phyloP scores from a whole-genome alignment of 2,329 filamentous ascomycete genomes.

The Penicillium sp. region DNA sequence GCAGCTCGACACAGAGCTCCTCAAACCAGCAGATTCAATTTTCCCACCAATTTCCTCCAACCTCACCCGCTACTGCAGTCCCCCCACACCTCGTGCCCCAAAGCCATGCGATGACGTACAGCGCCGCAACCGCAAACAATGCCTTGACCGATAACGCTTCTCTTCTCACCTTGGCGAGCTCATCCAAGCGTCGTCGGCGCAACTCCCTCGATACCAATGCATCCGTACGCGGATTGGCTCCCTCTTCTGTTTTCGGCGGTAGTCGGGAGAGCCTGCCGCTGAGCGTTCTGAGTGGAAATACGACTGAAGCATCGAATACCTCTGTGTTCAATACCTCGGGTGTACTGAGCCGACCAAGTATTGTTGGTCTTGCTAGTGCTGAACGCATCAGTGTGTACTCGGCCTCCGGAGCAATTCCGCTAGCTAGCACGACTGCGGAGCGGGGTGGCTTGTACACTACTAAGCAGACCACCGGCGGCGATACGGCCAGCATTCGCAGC shows the following conservation, averaged over 20 bases:
- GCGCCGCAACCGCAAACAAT: conserved; percentile 60
- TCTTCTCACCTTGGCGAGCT: conserved; percentile 63
- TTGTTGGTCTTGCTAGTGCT: conserved; percentile 54
- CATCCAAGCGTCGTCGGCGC: conserved; percentile 60
- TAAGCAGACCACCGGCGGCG: conserved; percentile 51
- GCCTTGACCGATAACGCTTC: conserved; percentile 64
- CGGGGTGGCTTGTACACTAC: conserved; percentile 77
- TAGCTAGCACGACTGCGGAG: conserved; percentile 60
- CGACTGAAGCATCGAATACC: conserved; percentile 43
- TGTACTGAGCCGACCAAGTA: conserved; percentile 47
- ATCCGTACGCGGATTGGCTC: conserved; percentile 62
- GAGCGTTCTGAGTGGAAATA: conserved; percentile 58
- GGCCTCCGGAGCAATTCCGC: conserved; percentile 62
- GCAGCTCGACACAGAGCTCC: conserved; percentile 37
- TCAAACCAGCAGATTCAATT: conserved; percentile 50
- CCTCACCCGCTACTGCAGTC: conserved; percentile 57
- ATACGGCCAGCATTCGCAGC: conserved; percentile 75
- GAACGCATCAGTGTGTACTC: conserved; percentile 72
- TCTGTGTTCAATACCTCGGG: conserved; percentile 40
- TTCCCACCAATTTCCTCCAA: conserved; percentile 57
- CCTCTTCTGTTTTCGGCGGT: conserved; percentile 62
- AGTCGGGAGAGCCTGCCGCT: conserved; percentile 63
- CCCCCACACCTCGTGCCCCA: conserved; percentile 56
- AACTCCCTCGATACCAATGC: conserved; percentile 65
- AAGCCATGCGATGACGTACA: conserved; percentile 56